Conservation (phyloP, 2,329 filamentous ascomycete species). For the Meredithiella fracta region DNA sequence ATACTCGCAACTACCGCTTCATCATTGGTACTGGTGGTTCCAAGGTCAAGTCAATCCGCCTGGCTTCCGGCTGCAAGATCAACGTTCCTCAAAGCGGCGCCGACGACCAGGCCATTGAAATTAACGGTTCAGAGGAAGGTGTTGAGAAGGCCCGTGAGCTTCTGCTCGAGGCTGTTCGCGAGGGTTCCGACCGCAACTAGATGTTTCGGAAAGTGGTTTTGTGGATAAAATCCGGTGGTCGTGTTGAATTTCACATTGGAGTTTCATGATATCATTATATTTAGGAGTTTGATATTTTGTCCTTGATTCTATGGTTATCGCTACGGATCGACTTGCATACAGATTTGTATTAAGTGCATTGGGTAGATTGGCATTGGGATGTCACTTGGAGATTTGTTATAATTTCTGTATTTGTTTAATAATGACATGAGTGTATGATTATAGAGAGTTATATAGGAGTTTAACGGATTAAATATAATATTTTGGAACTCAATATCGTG, state of each 20-base stretch:
- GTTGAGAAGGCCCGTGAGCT: constrained; percentile 77
- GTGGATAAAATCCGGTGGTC: not conserved
- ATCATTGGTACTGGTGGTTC: constrained; percentile 79
- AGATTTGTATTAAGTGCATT: no score
- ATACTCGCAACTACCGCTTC: constrained; percentile 74
- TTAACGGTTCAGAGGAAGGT: constrained; percentile 61
- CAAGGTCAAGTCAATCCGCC: constrained; percentile 84
- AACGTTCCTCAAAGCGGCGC: constrained; percentile 74
- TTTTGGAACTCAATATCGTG: not conserved
- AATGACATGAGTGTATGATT: constrained; percentile 3
- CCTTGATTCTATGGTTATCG: no score
- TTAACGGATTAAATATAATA: not conserved
- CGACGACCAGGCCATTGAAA: constrained; percentile 70
- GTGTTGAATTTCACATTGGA: not conserved
- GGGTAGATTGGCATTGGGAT: not conserved
- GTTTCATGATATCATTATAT: no score
- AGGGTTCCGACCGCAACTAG: constrained; percentile 28
- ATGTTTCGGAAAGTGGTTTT: not conserved
- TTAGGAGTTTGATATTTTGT: no score
- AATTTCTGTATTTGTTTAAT: not conserved
- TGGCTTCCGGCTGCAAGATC: constrained; percentile 84
- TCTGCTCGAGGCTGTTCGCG: constrained; percentile 68
- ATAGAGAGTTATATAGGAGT: not conserved
- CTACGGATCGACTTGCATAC: no score
- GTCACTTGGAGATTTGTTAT: not conserved